Conservation (phyloP, 768 basidiomycete species). For the Sutorius australiensis region DNA sequence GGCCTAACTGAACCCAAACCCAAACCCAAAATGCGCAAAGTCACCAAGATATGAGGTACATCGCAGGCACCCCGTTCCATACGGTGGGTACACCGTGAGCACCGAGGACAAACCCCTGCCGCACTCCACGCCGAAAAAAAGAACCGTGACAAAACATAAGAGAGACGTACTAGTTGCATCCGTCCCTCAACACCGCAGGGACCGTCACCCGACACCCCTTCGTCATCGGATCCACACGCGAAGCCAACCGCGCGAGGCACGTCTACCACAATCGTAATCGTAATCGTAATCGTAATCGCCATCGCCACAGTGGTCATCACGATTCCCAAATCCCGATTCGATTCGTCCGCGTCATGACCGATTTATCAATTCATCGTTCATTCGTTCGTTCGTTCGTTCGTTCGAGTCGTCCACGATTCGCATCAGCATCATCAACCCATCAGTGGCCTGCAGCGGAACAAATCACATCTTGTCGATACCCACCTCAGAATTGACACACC, state of each 20-base stretch:
- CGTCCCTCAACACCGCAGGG: constrained; percentile 25
- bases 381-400: too few species aligned
- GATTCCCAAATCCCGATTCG: too few species aligned
- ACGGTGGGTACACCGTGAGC: background rate
- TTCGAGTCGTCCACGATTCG: too few species aligned
- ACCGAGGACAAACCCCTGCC: background rate
- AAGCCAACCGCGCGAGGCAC: constrained; percentile 42
- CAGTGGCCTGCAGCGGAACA: background rate
- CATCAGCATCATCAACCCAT: background rate
- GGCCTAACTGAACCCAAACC: background rate
- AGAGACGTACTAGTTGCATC: constrained; percentile 32
- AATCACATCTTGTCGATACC: background rate
- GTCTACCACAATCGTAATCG: constrained; percentile 24
- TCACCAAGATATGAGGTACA: background rate
- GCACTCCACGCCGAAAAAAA: background rate
- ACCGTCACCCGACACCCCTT: constrained; percentile 26
- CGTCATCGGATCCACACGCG: constrained; percentile 36
- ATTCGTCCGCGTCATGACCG: too few species aligned
- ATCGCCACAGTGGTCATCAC: too few species aligned
- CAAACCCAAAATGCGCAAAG: background rate
- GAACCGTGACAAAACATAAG: background rate
- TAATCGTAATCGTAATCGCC: too few species aligned
- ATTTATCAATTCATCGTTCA: too few species aligned
- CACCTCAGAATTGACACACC: constrained; percentile 39
- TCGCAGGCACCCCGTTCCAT: background rate